phyloP scores from a whole-genome alignment of 352 stramenopile species.

The Phytophthora pini region DNA sequence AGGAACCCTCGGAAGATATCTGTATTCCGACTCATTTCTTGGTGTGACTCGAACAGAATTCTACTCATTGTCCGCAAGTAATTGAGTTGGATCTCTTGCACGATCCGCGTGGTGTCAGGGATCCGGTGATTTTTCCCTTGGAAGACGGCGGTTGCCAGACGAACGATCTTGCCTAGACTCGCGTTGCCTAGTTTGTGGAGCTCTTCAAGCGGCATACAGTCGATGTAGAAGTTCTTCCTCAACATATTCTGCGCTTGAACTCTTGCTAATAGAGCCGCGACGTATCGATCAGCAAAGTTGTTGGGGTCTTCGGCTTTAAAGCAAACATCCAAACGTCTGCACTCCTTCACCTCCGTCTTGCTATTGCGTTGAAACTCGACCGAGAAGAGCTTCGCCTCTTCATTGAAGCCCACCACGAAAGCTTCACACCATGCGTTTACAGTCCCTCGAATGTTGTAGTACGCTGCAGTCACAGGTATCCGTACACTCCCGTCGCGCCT shows the following conservation, averaged over 20 bases:
- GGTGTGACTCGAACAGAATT: conserved; percentile 89
- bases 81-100: conserved; percentile 92
- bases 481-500: conserved; percentile 55
- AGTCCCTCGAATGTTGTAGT: conserved; percentile 62
- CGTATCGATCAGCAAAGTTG: conserved; percentile 82
- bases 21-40: conserved; percentile 52
- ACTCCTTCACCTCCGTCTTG: conserved; percentile 62
- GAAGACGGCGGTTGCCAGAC: conserved; percentile 67
- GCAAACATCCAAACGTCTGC: conserved; percentile 70
- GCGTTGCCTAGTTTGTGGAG: conserved; percentile 85
- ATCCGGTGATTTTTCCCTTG: conserved; percentile 72
- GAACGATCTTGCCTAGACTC: conserved; percentile 80
- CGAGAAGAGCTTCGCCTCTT: conserved; percentile 47
- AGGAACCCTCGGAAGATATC: conserved; percentile 74
- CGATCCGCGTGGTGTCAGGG: conserved; percentile 76
- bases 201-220: conserved; percentile 87
- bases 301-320: conserved; percentile 83
- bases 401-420: conserved; percentile 64
- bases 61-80: conserved; percentile 94
- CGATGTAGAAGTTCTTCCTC: conserved; percentile 83
- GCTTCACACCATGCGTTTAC: conserved; percentile 74
- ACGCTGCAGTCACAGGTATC: conserved; percentile 75
- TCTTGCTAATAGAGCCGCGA: conserved; percentile 58
- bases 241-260: conserved; percentile 74
- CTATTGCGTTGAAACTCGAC: conserved; percentile 73